Percentiles rank a stretch among this genome's conserved stretches.
phyloP scores from a whole-genome alignment of 345 rosid species.

The Rhodamnia argentea region DNA sequence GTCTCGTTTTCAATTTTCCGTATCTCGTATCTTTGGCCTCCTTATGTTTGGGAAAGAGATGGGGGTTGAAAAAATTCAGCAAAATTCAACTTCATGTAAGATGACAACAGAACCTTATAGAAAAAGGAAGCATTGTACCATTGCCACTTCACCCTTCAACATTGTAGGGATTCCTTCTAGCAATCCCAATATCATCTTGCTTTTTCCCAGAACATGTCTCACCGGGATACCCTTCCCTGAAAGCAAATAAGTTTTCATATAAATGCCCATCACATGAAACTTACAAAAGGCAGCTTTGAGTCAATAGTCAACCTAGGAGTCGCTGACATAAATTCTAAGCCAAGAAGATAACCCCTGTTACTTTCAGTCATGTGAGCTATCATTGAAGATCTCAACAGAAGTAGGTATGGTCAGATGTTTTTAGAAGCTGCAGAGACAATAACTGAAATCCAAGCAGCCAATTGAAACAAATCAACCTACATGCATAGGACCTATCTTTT shows the following conservation, averaged over 20 bases:
- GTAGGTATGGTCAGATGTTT: not conserved
- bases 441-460: not conserved
- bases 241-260: not conserved
- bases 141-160: conserved; percentile 92
- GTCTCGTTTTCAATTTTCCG: not conserved
- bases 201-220: conserved; percentile 80
- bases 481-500: not conserved
- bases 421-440: not conserved
- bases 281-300: not conserved
- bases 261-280: not conserved
- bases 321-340: not conserved
- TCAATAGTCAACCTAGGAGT: not conserved
- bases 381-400: not conserved
- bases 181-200: conserved; percentile 81
- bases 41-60: not conserved
- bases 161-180: conserved; percentile 87
- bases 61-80: not conserved
- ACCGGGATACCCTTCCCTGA: conserved; percentile 73
- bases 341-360: not conserved
- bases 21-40: not conserved
- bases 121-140: conserved; percentile 36
- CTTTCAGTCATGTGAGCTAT: not conserved
- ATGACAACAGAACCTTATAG: not conserved
- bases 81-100: not conserved
- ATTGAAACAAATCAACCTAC: not conserved